Conservation (phyloP, 163 green algal species). For the Scenedesmus sp. region DNA sequence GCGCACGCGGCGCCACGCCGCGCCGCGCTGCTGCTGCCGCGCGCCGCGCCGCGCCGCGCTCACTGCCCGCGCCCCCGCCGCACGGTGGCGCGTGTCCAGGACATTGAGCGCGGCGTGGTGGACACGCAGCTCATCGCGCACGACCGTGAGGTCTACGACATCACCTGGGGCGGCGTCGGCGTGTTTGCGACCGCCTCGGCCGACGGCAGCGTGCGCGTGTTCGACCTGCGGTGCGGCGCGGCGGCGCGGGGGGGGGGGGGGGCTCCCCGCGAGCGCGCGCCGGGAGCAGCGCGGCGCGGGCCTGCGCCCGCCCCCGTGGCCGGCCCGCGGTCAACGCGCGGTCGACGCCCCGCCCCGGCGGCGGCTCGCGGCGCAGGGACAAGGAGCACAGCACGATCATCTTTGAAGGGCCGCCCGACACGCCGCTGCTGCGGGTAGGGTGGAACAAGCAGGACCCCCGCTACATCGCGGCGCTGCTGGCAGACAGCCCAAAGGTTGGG, state of each 20-base stretch:
- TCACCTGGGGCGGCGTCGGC: conserved; percentile 94
- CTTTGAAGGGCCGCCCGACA: conserved; percentile 90
- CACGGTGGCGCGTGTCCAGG: background rate
- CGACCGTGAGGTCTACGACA: conserved; percentile 89
- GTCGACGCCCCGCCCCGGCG: too few relatives aligned
- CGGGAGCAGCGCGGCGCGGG: too few relatives aligned
- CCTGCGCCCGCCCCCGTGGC: too few relatives aligned
- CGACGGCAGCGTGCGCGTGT: conserved; percentile 95
- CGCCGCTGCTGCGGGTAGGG: conserved; percentile 88
- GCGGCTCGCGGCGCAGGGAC: conserved; percentile 69
- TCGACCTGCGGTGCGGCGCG: conserved; percentile 85
- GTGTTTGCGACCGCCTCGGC: conserved; percentile 96
- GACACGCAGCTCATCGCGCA: conserved; percentile 75
- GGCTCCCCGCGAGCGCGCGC: too few relatives aligned
- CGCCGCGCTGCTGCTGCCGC: too few relatives aligned
- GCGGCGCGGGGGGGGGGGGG: too few relatives aligned
- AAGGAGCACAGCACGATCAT: conserved; percentile 99
- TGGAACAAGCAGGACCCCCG: conserved; percentile 98
- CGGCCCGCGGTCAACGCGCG: too few relatives aligned
- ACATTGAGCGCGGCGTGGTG: conserved; percentile 79
- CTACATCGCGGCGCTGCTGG: conserved; percentile 94
- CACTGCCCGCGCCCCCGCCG: too few relatives aligned
- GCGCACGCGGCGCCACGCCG: too few relatives aligned
- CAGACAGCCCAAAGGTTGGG: conserved; percentile 78
- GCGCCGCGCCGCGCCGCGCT: too few relatives aligned